Conservation (phyloP, 2,329 filamentous ascomycete genomes). For the Dryadomyces sulphureus region DNA sequence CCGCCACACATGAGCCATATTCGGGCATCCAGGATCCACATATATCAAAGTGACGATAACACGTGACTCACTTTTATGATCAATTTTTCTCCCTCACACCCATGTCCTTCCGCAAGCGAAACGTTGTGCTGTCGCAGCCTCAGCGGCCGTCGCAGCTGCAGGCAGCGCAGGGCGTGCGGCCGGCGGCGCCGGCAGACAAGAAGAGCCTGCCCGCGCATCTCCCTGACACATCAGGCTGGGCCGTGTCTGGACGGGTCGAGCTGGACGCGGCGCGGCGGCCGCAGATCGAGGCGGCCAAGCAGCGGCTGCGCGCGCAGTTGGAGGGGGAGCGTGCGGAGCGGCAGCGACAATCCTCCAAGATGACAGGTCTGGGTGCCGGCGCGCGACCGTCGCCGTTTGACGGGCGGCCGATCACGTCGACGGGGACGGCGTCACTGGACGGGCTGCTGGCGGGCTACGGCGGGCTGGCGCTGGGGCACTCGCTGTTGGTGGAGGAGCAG, state of each 20-base stretch:
- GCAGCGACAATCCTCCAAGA: not conserved
- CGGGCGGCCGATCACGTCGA: conserved; percentile 78
- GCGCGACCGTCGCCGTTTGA: conserved; percentile 79
- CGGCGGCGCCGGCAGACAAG: too few species aligned
- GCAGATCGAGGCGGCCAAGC: conserved; percentile 6
- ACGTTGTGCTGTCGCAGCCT: conserved; percentile 31
- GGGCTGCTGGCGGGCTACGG: conserved; percentile 72
- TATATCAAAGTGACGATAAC: too few species aligned
- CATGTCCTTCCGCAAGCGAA: conserved; percentile 46
- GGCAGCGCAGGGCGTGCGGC: too few species aligned
- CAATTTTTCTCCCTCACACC: too few species aligned
- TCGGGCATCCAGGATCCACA: too few species aligned
- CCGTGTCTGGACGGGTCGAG: not conserved
- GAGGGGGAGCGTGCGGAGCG: conserved; percentile 3
- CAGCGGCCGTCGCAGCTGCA: conserved; percentile 11
- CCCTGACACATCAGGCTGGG: conserved; percentile 2
- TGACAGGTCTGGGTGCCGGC: conserved; percentile 23
- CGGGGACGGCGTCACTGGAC: conserved; percentile 76
- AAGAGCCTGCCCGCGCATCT: too few species aligned
- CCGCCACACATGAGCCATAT: too few species aligned
- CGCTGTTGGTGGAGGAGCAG: conserved; percentile 69
- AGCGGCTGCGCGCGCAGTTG: conserved; percentile 2
- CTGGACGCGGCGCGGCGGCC: conserved; percentile 2
- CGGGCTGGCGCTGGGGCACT: conserved; percentile 69
- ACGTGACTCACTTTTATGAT: too few species aligned